Evolutionary conservation across 345 rosid genomes (phyloP).

Genomic region (Rubroshorea leprosula): DNA sequence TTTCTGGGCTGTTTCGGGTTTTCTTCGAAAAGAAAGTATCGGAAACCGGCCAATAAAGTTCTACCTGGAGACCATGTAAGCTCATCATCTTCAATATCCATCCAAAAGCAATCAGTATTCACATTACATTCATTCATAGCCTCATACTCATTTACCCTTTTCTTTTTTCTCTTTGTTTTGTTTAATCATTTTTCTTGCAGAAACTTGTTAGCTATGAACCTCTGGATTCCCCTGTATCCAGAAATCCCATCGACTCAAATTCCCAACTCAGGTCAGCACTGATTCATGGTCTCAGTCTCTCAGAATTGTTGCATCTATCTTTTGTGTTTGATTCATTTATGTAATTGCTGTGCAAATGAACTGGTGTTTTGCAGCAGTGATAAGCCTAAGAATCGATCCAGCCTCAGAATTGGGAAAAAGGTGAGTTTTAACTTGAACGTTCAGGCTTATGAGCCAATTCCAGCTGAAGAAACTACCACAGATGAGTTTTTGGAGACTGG

Average conservation of each 20-base stretch:
- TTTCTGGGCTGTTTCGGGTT: constrained; percentile 81
- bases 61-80: constrained; percentile 52
- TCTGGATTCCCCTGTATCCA: constrained; percentile 42
- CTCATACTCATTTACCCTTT: not conserved
- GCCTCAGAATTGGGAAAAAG: constrained; percentile 47
- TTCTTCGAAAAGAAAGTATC: constrained; percentile 49
- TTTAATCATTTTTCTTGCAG: constrained; percentile 26
- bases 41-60: constrained; percentile 39
- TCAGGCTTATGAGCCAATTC: constrained; percentile 61
- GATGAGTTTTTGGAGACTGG: constrained; percentile 29
- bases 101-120: not conserved
- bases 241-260: constrained; percentile 21
- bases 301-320: not conserved
- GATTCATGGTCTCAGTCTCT: not conserved
- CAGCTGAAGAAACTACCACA: constrained; percentile 23
- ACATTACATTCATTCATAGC: no score
- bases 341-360: not conserved
- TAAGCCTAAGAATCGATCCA: constrained; percentile 29
- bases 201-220: constrained; percentile 40
- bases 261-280: constrained; percentile 47
- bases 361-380: constrained; percentile 18
- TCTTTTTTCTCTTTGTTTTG: not conserved
- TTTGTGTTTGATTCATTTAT: not conserved
- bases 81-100: not conserved
- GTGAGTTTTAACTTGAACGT: constrained; percentile 88